Conservation (phyloP, 2,329 filamentous ascomycete species). For the Fusarium paranaense region DNA sequence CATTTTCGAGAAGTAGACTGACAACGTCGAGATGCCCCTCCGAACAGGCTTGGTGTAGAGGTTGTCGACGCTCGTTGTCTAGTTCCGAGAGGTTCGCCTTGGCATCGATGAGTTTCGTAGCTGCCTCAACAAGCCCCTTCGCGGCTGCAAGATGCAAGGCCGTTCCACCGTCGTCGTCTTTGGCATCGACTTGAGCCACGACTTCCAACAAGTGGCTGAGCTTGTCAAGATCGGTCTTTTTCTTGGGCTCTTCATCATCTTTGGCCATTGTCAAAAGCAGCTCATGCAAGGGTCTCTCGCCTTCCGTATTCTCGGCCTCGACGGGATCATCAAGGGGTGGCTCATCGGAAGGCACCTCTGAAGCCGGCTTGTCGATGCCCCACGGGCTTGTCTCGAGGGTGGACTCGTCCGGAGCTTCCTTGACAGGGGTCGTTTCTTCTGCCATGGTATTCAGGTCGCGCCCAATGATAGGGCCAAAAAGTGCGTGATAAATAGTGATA, state of each 20-base stretch:
- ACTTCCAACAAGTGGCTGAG: not conserved
- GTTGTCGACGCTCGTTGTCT: not conserved
- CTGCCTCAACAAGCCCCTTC: not conserved
- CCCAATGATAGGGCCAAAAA: not conserved
- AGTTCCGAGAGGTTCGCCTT: not conserved
- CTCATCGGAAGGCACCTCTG: not conserved
- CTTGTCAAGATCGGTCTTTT: not conserved
- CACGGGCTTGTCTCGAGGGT: not conserved
- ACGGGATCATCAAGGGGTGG: rapidly evolving
- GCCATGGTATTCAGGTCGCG: not conserved
- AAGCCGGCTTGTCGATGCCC: not conserved
- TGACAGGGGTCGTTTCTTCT: not conserved
- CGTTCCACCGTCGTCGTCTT: not conserved
- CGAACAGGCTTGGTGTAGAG: not conserved
- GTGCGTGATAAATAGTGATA: not conserved
- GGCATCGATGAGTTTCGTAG: not conserved
- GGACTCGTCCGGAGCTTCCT: not conserved
- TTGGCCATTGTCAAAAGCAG: not conserved
- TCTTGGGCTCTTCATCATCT: not conserved
- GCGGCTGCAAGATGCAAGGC: not conserved
- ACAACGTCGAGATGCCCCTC: not conserved
- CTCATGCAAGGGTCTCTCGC: not conserved
- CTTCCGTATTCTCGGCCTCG: not conserved
- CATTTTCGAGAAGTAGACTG: not conserved
- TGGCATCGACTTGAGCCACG: not conserved